Conservation (phyloP, 2,329 filamentous ascomycete genomes). For the Fulvia fulva region DNA sequence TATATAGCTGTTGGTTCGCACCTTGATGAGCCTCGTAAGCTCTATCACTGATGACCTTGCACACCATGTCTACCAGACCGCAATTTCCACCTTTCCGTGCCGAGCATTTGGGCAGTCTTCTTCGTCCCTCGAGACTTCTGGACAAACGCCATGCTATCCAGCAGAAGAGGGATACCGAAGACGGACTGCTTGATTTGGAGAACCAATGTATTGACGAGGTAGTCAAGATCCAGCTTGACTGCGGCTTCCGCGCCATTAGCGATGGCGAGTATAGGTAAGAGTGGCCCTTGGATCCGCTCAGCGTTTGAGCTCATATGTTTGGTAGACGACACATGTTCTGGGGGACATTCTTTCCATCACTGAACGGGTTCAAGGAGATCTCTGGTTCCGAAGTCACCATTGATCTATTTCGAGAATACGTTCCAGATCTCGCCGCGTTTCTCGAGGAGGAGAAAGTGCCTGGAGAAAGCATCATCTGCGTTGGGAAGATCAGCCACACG, state of each 20-base stretch:
- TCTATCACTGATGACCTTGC: background rate
- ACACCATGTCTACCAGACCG: conserved; percentile 26
- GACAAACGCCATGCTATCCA: conserved; percentile 52
- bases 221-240: conserved; percentile 30
- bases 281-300: background rate
- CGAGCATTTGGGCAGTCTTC: conserved; percentile 67
- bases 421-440: conserved; percentile 60
- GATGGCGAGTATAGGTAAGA: conserved; percentile 30
- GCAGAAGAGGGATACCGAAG: conserved; percentile 21
- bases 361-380: conserved; percentile 47
- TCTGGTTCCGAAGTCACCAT: conserved; percentile 43
- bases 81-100: conserved; percentile 60
- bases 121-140: conserved; percentile 60
- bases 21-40: conserved; percentile 9
- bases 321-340: conserved; percentile 22
- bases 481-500: conserved; percentile 43
- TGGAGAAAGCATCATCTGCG: conserved; percentile 46
- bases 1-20: background rate
- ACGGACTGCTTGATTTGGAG: conserved; percentile 25
- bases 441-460: conserved; percentile 55
- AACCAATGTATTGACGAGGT: conserved; percentile 30
- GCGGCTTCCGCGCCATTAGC: conserved; percentile 28
- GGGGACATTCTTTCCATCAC: conserved; percentile 32
- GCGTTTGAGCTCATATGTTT: background rate
- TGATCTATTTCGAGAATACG: conserved; percentile 50